Percentiles rank a stretch among this genome's conserved stretches.
phyloP scores from a whole-genome alignment of 495 filamentous ascomycete species.

The Aspergillus egyptiacus region DNA sequence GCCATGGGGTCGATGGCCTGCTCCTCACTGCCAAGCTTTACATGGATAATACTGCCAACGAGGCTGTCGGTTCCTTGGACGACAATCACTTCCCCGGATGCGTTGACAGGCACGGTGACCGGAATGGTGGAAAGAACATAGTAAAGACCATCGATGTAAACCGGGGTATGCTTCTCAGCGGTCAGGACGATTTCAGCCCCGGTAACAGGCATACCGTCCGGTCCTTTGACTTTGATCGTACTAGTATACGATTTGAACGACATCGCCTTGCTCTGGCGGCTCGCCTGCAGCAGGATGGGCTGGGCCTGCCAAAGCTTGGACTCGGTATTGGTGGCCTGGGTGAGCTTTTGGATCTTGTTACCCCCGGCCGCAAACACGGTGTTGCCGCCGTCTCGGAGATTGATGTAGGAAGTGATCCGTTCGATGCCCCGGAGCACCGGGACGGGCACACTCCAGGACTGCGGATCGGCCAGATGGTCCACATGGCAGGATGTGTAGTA shows the following conservation, averaged over 20 bases:
- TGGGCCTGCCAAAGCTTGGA: background rate
- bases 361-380: conserved; percentile 2
- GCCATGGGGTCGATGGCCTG: no score
- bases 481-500: background rate
- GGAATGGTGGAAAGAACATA: background rate
- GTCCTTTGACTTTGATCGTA: background rate
- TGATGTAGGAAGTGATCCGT: conserved; percentile 2
- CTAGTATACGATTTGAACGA: background rate
- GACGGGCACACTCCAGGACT: background rate
- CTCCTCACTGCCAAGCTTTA: background rate
- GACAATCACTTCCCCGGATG: background rate
- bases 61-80: background rate
- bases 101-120: background rate
- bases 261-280: background rate
- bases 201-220: background rate
- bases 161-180: background rate
- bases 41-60: background rate
- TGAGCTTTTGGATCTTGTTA: background rate
- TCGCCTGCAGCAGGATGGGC: background rate
- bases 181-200: background rate
- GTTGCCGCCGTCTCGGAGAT: conserved; percentile 2
- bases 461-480: background rate
- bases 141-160: conserved; percentile 7
- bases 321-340: background rate
- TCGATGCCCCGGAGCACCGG: background rate